phyloP scores from a whole-genome alignment of 176 grass and related monocot genomes.

The Elaeis guineensis region DNA sequence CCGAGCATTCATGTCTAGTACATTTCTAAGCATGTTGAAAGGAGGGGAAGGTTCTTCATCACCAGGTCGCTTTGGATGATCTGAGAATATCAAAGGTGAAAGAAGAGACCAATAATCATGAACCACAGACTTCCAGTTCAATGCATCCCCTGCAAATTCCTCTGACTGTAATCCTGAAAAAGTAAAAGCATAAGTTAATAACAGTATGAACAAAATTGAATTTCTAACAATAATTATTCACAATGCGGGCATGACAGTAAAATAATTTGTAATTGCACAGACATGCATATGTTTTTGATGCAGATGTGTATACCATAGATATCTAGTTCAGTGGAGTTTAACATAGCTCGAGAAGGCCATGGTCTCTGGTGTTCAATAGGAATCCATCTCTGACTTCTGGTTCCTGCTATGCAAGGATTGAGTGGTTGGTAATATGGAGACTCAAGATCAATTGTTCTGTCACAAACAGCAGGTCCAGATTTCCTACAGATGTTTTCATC shows the following conservation, averaged over 20 bases:
- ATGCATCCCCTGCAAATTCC: conserved; percentile 64
- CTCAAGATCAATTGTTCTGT: conserved; percentile 64
- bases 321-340: conserved; percentile 80
- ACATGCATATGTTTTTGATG: no score
- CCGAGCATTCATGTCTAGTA: conserved; percentile 92
- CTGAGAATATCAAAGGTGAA: conserved; percentile 95
- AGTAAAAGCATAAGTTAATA: not conserved
- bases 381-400: conserved; percentile 77
- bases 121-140: conserved; percentile 68
- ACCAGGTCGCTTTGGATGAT: conserved; percentile 98
- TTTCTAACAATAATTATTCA: no score
- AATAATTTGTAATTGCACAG: no score
- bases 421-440: conserved; percentile 76
- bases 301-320: conserved; percentile 41
- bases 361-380: conserved; percentile 64
- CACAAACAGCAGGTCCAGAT: conserved; percentile 59
- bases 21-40: conserved; percentile 99
- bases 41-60: conserved; percentile 94
- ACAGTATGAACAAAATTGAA: no score
- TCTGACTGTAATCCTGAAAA: conserved; percentile 54
- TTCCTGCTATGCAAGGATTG: conserved; percentile 83
- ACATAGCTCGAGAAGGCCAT: conserved; percentile 71
- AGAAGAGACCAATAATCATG: conserved; percentile 94
- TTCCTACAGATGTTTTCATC: conserved; percentile 35
- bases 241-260: no score